These are phyloP conservation scores for Blastocystis hominis DNA, from an alignment of 352 stramenopile genomes.

Conservation along the genomic window DNA sequence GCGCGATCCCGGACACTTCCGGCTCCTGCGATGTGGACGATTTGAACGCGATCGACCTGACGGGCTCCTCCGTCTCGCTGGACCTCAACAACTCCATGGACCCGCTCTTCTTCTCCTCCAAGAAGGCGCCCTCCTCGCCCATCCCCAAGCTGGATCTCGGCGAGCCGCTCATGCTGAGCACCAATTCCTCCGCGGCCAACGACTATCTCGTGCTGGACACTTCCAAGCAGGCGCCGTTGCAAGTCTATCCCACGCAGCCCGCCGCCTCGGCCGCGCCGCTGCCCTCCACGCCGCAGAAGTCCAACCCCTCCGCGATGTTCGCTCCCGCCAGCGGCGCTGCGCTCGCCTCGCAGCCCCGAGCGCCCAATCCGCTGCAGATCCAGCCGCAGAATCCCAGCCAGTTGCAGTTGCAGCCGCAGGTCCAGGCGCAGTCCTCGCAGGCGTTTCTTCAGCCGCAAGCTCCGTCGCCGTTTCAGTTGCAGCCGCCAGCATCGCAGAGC, in stretches of 20 bases:
- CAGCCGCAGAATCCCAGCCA: too few species aligned
- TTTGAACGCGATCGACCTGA: not conserved
- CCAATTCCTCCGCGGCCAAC: not conserved
- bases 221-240: constrained; percentile 16
- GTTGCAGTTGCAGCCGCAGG: too few species aligned
- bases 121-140: not conserved
- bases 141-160: constrained; percentile 22
- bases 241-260: not conserved
- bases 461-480: too few species aligned
- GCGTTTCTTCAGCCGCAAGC: too few species aligned
- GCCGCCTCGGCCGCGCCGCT: not conserved
- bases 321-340: not conserved
- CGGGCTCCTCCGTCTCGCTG: not conserved
- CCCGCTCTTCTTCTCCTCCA: not conserved
- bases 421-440: too few species aligned
- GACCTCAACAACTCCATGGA: not conserved
- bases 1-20: not conserved
- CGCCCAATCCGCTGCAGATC: not conserved
- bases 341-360: too few species aligned
- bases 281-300: not conserved
- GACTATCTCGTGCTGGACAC: constrained; percentile 13
- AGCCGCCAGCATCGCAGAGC: too few species aligned
- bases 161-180: not conserved
- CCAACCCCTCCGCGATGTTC: not conserved
- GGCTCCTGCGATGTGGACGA: not conserved